These are phyloP conservation scores for Alternaria sp. DNA, from an alignment of 2,329 filamentous ascomycete genomes.

Conservation along the genomic window DNA sequence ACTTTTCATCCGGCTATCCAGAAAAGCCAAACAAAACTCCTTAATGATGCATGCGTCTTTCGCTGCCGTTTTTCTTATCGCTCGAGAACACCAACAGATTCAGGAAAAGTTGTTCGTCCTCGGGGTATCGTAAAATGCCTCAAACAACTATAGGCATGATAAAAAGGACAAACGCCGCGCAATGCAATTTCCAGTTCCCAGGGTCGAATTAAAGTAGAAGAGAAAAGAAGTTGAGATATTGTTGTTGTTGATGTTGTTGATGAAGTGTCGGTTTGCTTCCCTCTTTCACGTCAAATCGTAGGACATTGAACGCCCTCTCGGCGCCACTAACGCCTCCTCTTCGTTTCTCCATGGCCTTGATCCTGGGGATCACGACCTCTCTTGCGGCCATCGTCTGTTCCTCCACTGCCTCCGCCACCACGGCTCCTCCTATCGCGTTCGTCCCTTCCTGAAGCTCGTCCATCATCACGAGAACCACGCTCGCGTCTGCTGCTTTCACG, in stretches of 20 bases:
- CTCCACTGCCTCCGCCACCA: conserved; percentile 19
- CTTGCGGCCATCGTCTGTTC: conserved; percentile 34
- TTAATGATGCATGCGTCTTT: neutral
- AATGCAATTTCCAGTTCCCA: conserved; percentile 5
- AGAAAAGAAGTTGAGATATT: conserved; percentile 14
- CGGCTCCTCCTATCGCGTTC: conserved; percentile 37
- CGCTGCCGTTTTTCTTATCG: conserved; percentile 9
- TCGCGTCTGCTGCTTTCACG: conserved; percentile 35
- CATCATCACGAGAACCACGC: conserved; percentile 35
- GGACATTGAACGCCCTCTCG: neutral
- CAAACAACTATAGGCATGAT: neutral
- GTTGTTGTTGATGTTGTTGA: neutral
- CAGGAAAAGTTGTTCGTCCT: neutral
- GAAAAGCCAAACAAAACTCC: neutral
- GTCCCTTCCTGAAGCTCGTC: conserved; percentile 32
- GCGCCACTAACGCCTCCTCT: conserved; percentile 31
- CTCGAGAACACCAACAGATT: conserved; percentile 3
- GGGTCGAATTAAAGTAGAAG: neutral
- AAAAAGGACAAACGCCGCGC: conserved; percentile 5
- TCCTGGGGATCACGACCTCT: conserved; percentile 34
- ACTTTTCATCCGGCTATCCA: neutral
- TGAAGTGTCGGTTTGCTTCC: neutral
- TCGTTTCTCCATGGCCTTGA: conserved; percentile 34
- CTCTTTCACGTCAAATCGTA: neutral
- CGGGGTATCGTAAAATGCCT: conserved; percentile 12